phyloP scores from a whole-genome alignment of 495 filamentous ascomycete species.

The Trichoderma virens region DNA sequence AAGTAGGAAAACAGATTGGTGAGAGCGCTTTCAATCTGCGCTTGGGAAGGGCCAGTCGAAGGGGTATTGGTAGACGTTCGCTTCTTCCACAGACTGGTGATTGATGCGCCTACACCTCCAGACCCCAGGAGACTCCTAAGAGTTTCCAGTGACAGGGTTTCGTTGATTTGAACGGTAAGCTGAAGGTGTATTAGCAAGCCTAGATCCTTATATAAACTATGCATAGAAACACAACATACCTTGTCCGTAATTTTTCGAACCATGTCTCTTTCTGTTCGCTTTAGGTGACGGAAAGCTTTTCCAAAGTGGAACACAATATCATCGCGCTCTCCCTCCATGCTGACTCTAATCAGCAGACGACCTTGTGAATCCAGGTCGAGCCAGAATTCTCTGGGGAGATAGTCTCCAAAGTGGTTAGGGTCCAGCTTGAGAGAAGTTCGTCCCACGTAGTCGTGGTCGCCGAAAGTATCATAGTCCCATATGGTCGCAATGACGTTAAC shows the following conservation, averaged over 20 bases:
- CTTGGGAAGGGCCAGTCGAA: constrained; percentile 56
- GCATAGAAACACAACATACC: constrained; percentile 42
- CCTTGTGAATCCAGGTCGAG: constrained; percentile 95
- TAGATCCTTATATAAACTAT: not conserved
- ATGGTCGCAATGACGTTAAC: constrained; percentile 94
- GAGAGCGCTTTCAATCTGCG: constrained; percentile 61
- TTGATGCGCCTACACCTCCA: constrained; percentile 66
- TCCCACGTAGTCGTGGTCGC: constrained; percentile 95
- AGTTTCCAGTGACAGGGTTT: constrained; percentile 75
- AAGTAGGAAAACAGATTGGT: constrained; percentile 93
- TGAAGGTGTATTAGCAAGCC: constrained; percentile 24
- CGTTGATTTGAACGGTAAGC: constrained; percentile 92
- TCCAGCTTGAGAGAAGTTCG: constrained; percentile 92
- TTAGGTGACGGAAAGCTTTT: constrained; percentile 89
- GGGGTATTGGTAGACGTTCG: constrained; percentile 40
- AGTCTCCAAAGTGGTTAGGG: constrained; percentile 91
- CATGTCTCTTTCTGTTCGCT: constrained; percentile 96
- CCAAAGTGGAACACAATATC: constrained; percentile 99
- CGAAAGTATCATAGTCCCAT: constrained; percentile 97
- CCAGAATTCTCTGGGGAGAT: constrained; percentile 92
- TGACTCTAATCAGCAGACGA: constrained; percentile 77
- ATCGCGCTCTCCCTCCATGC: constrained; percentile 97
- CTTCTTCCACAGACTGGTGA: constrained; percentile 71
- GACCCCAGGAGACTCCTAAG: constrained; percentile 60
- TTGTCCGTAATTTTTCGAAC: constrained; percentile 96